Base-by-base conservation (phyloP, 192 early-diverging fungal species). In the Umbelopsis sp. region DNA sequence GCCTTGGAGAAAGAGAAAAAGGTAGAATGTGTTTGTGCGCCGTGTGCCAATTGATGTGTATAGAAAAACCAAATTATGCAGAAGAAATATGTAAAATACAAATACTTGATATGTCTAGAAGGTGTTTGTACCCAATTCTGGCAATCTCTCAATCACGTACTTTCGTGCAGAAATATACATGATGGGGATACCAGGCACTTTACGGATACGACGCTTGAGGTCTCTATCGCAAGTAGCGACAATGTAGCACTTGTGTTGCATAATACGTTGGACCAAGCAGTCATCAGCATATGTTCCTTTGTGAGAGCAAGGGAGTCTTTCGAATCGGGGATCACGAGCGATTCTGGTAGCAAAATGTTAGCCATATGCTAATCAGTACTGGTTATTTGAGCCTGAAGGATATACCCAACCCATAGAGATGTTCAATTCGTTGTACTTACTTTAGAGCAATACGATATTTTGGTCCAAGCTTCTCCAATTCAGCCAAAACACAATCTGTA, bases 221-320 rank as follows among this genome's bases (percentile, higher is more conserved):
- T 99, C 97, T 65, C 88, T 87, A 87, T 99, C 97, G 67, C 97
- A 99, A 8, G 97, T 99, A 14, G 97, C 97, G 14, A 99, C 97
- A 74, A 99, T 97, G 74, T 97, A 99, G 84, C 95, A 97, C 74
- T 91, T 89, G 76, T 99, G 97, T 82, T 98, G 90, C 83, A 88
- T 84, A 32, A 98, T 86, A 14, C 98, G 82, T 65, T 97, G 87
- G 3, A 98, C 95, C 68, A 99, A 84, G 75, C 98, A 99, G 85
- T 99, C 98, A 86, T 99, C 98, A 12, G 98, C 98, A 87, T 99
- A 99, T 1, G 96, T 97, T 43, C 98, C 97, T 70, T 95, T 97
- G 80, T 99, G 98, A 54, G 95, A 89, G 82, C 98, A 98, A 20
- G 95, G 92, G 65, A 99, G 80, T 14, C 97, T 83, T 71, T 98